Evolutionary conservation across 768 basidiomycete genomes (phyloP).

Genomic region (Pisolithus albus): DNA sequence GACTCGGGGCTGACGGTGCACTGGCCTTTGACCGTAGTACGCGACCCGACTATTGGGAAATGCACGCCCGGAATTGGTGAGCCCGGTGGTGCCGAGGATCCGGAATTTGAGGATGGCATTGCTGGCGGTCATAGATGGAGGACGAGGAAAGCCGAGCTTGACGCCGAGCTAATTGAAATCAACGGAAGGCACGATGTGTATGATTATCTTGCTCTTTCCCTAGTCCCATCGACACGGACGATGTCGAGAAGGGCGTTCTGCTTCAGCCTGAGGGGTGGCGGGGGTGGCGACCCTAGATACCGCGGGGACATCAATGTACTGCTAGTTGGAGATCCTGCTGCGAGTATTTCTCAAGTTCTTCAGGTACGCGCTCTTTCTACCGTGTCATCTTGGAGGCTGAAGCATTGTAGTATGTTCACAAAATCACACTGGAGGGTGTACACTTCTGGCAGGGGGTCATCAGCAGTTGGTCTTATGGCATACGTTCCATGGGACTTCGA

Average conservation of each 20-base stretch:
- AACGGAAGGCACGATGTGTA: slow-evolving; percentile 80
- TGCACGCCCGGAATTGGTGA: slow-evolving; percentile 64
- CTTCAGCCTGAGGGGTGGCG: slow-evolving; percentile 81
- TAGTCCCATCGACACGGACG: slow-evolving; percentile 91
- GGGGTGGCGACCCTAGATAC: slow-evolving; percentile 95
- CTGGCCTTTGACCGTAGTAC: slow-evolving; percentile 80
- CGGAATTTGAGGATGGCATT: slow-evolving; percentile 45
- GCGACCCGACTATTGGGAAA: slow-evolving; percentile 59
- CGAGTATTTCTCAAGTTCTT: slow-evolving; percentile 94
- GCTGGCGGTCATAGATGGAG: slow-evolving; percentile 31
- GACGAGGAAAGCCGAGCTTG: slow-evolving; percentile 60
- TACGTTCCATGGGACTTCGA: slow-evolving; percentile 98
- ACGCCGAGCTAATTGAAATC: slow-evolving; percentile 68
- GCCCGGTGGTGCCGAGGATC: slow-evolving; percentile 60
- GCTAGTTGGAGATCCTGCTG: slow-evolving; percentile 96
- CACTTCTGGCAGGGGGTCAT: slow-evolving; percentile 96
- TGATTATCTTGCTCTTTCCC: slow-evolving; percentile 71
- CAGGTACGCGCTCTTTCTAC: slow-evolving; percentile 29
- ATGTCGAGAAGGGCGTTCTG: slow-evolving; percentile 97
- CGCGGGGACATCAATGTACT: slow-evolving; percentile 97
- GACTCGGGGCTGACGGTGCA: slow-evolving; percentile 52
- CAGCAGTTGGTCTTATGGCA: slow-evolving; percentile 98
- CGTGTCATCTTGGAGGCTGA: background rate
- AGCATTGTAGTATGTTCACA: slow-evolving; percentile 81
- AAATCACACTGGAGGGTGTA: slow-evolving; percentile 98